A percentile compares a stretch with the other conserved stretches of the same genome.
Evolutionary conservation across 257 asterid genomes (phyloP).

Genomic region (Forsythia suspensa): DNA sequence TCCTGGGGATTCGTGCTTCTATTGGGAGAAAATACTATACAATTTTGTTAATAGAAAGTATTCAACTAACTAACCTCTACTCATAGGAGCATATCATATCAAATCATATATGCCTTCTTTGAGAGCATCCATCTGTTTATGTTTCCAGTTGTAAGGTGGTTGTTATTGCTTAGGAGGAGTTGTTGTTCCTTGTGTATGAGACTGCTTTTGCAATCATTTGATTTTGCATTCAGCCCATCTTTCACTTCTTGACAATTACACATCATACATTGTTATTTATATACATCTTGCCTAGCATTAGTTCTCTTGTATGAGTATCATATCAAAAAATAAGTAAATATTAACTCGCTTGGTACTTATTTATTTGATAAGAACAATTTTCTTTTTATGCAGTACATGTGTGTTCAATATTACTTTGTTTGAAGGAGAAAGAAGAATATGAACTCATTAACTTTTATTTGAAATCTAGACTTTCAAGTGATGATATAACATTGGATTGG

Average conservation of each 20-base stretch:
- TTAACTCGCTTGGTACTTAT: neutral
- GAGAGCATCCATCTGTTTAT: neutral
- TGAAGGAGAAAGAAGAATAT: neutral
- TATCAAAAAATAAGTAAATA: neutral
- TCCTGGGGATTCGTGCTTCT: neutral
- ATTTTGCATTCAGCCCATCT: neutral
- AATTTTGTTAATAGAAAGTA: conserved; percentile 7
- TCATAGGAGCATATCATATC: conserved; percentile 3
- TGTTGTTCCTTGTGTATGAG: neutral
- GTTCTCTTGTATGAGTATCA: neutral
- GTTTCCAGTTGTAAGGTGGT: neutral
- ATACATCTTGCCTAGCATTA: neutral
- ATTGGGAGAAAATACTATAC: neutral
- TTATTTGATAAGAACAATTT: neutral
- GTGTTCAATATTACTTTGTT: neutral
- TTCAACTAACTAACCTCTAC: neutral
- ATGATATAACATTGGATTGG: neutral
- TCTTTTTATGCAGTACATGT: neutral
- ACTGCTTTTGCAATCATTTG: neutral
- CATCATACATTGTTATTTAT: neutral
- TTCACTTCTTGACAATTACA: neutral
- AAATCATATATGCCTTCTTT: neutral
- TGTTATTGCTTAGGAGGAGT: neutral
- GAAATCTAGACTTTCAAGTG: neutral
- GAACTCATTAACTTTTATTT: neutral